Base-by-base conservation (phyloP, 1,139 yeast genomes). In the Casaregolazyma suthepensis region DNA sequence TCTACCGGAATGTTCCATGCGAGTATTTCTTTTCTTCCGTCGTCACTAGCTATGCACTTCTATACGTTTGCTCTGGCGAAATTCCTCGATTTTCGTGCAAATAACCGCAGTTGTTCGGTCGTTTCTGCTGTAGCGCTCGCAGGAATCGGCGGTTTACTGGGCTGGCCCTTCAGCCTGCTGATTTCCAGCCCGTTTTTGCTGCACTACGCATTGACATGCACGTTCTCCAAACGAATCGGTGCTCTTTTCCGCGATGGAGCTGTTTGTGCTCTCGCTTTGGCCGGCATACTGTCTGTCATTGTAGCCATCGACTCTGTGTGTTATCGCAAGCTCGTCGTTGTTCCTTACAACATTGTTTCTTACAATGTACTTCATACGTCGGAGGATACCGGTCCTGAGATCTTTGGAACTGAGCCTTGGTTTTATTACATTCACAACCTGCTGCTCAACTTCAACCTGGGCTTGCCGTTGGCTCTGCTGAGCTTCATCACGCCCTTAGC, bases 321-420 rank as follows among this genome's bases (percentile, higher is more conserved):
- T 56, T 91, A 88, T 66, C 75, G 79, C n/a, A 78, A 76, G 53
- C 65, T 81, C 7, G 77, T 80, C 5, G 49, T 56, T 22, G 95
- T 91, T 1, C 94, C 97, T 0, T 73, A 83, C 61, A 91, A 91
- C 64, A 91, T 90, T 59, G 85, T 91, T 2, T 69, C 82, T 43
- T 93, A 91, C 69, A 91, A 91, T 65, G 96, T 91, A 1, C 71
- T 90, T 51, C 78, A 85, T 46, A 82, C 89, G 0, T 78, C 76
- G 61, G 87, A 83, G 12, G 65, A 61, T 17, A 64, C 82, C 1
- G 98, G 98, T 0, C 98, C 98, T 0, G 86, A 88, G 57, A 89
- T 91, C 37, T 91, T 90, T 70, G 98, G 98, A 15, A 79, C 80
- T 3, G 98, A 91, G 67, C 91, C 95, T n/a, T 76, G 85, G 72